Base-by-base conservation (phyloP, 306 rosid genomes). In the Cicer cuneatum region DNA sequence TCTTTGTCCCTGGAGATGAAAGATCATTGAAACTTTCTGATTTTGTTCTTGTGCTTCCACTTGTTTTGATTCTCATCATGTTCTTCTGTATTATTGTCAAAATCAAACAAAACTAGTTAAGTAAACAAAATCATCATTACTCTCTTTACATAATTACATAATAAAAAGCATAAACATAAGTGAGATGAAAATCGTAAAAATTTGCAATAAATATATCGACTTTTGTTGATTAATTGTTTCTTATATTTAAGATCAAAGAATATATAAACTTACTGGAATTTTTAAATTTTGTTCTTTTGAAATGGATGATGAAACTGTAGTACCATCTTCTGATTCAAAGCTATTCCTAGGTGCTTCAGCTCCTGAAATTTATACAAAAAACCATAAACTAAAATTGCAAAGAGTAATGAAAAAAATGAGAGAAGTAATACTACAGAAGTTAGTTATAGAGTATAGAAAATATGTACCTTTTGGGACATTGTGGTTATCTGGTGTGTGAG, bases 341-440 rank as follows among this genome's bases (percentile, higher is more conserved):
- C 97, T 90, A 79, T 85, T 90, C 82, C 96, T 82, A 37, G 96
- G 99, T 42, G 90, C 96, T 83, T 92, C 90, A 75, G 81, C 65
- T 40, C 95, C 96, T 90, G 87, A 48, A 78, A 24, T 24, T 64
- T 61, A 43, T 78, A 68, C 16, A 81, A 60, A 83, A 65, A 83
- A 66, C 45, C 63, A 73, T 53, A 33, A 83, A 66, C 45, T 59
- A 73, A 46, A 33, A 29, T 39, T 66, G 14, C 8, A 24, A 24
- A 57, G 11, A 72, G 40, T 29, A 74, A 14, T 54, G 38, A 71
- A 42, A 21, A 2, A 21, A 6, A 61, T 12, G 15, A 10, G 6
- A 56, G 64, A 6, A 10, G 29, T 21, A 81, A 2, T 18, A 47
- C 2, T 66, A n/a, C 13, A 9, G 14, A 29, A 45, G 51, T 15